A percentile compares a stretch with the other conserved stretches of the same genome.
phyloP scores from a whole-genome alignment of 768 basidiomycete genomes.

The Pleurotus salmoneostramineus region DNA sequence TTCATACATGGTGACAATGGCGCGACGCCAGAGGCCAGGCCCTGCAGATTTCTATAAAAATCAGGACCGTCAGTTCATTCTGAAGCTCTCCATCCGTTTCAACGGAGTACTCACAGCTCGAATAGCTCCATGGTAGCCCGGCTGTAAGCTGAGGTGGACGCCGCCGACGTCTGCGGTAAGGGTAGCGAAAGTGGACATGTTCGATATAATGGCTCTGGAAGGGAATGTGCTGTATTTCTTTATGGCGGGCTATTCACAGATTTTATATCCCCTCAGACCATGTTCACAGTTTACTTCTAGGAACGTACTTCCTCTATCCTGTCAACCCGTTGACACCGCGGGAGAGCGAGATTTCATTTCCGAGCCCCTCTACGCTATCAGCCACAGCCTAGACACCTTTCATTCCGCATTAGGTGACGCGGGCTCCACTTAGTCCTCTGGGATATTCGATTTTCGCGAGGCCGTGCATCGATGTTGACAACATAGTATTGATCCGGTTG shows the following conservation, averaged over 20 bases:
- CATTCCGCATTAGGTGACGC: no score
- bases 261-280: not conserved
- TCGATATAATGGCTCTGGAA: not conserved
- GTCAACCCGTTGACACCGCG: no score
- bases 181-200: not conserved
- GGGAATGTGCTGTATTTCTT: not conserved
- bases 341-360: no score
- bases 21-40: not conserved
- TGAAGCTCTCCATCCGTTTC: no score
- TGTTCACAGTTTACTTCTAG: no score
- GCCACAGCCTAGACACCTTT: no score
- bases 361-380: no score
- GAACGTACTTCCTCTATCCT: no score
- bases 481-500: no score
- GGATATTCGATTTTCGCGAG: no score
- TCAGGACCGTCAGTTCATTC: not conserved
- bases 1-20: not conserved
- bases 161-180: not conserved
- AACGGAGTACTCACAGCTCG: not conserved
- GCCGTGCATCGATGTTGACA: no score
- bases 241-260: not conserved
- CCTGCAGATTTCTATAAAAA: not conserved
- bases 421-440: no score
- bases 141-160: not conserved
- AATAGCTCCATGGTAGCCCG: not conserved